phyloP scores from a whole-genome alignment of 2,329 filamentous ascomycete genomes.

The Talaromyces pinophilus region DNA sequence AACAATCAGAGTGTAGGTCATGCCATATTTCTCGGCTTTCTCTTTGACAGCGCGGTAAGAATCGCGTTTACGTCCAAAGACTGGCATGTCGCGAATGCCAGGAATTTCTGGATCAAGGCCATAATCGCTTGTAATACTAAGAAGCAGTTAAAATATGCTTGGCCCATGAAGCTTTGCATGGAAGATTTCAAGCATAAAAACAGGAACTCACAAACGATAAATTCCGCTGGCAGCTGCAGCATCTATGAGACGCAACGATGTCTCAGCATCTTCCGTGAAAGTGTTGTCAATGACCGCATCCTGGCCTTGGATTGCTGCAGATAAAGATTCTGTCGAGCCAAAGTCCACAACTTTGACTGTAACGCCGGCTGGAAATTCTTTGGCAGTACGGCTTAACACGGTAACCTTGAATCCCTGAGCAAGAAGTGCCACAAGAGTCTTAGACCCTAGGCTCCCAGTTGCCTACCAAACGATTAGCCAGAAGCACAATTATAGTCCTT shows the following conservation, averaged over 20 bases:
- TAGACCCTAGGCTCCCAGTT: constrained; percentile 15
- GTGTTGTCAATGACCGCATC: constrained; percentile 26
- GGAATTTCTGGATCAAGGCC: constrained; percentile 27
- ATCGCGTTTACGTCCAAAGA: constrained; percentile 26
- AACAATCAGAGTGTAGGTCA: constrained; percentile 25
- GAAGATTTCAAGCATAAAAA: background rate
- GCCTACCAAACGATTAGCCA: constrained; percentile 11
- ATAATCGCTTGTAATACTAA: constrained; percentile 27
- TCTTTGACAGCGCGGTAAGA: constrained; percentile 26
- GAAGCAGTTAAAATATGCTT: background rate
- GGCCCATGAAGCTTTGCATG: background rate
- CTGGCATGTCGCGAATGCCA: constrained; percentile 26
- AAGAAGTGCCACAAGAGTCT: constrained; percentile 23
- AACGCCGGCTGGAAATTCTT: constrained; percentile 22
- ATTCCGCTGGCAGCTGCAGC: constrained; percentile 23
- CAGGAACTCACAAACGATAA: constrained; percentile 24
- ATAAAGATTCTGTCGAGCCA: constrained; percentile 19
- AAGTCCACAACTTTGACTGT: constrained; percentile 25
- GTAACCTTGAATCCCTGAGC: constrained; percentile 25
- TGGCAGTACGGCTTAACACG: constrained; percentile 24
- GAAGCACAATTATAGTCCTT: background rate
- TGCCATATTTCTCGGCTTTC: constrained; percentile 21
- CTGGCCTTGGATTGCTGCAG: constrained; percentile 22
- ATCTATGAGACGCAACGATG: constrained; percentile 24
- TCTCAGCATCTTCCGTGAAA: constrained; percentile 22